These are phyloP conservation scores for Endocarpon pusillum DNA, from an alignment of 495 filamentous ascomycete genomes.

Conservation along the genomic window DNA sequence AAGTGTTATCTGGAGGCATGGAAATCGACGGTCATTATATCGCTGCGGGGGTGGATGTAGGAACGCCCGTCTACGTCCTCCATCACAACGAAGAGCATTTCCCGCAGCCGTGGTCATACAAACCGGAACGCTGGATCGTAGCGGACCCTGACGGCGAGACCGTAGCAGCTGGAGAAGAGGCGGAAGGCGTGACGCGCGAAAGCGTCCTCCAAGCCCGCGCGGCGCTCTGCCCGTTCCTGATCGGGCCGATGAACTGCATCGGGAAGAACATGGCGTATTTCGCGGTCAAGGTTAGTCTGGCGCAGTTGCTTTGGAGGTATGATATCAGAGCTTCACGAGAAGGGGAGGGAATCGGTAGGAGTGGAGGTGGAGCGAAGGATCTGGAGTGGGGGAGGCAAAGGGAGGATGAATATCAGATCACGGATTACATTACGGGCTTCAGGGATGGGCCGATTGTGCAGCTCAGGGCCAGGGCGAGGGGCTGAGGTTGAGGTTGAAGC, in stretches of 20 bases:
- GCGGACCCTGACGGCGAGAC: not conserved
- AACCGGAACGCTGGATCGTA: conserved; percentile 23
- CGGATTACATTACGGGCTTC: conserved; percentile 1
- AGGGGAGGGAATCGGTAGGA: not conserved
- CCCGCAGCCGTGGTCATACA: conserved; percentile 20
- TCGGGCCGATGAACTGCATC: conserved; percentile 24
- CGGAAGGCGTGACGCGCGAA: not conserved
- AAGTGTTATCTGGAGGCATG: conserved; percentile 27
- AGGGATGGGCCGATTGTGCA: conserved; percentile 5
- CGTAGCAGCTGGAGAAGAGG: conserved; percentile 1
- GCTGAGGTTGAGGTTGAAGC: too few relatives aligned
- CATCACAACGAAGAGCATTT: conserved; percentile 28
- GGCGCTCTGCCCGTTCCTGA: conserved; percentile 24
- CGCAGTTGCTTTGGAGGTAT: conserved; percentile 12
- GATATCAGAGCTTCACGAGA: conserved; percentile 4
- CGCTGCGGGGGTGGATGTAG: conserved; percentile 22
- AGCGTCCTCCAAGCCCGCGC: not conserved
- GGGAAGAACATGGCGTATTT: conserved; percentile 23
- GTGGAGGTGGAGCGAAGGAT: not conserved
- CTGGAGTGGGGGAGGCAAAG: conserved; percentile 5
- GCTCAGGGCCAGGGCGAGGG: conserved; percentile 1
- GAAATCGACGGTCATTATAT: conserved; percentile 24
- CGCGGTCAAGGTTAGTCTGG: conserved; percentile 19
- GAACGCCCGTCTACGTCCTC: conserved; percentile 25
- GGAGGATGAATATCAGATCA: conserved; percentile 4